Percentiles rank a stretch among this genome's conserved stretches.
phyloP scores from a whole-genome alignment of 768 basidiomycete species.

The Tylopilus rubrobrunneus region DNA sequence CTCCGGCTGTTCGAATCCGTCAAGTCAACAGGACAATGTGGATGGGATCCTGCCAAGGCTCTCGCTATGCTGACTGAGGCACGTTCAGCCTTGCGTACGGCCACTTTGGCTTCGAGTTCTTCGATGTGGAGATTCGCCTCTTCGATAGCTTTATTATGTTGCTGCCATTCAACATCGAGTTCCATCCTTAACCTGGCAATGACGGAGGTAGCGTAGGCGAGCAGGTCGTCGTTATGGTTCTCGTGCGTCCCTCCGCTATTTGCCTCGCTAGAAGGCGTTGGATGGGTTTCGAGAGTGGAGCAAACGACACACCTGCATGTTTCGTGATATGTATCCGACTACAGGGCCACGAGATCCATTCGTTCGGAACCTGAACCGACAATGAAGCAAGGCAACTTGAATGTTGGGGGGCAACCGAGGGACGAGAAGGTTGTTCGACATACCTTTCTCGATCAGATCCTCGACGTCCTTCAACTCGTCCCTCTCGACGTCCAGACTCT shows the following conservation, averaged over 20 bases:
- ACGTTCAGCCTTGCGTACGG: too few species aligned
- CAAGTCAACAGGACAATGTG: too few species aligned
- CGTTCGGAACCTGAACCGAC: slow-evolving; percentile 43
- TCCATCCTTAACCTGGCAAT: slow-evolving; percentile 43
- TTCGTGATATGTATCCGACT: slow-evolving; percentile 39
- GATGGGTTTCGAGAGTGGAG: slow-evolving; percentile 3
- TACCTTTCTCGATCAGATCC: slow-evolving; percentile 58
- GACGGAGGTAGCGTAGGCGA: slow-evolving; percentile 40
- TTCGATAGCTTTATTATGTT: slow-evolving; percentile 38
- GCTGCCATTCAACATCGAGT: slow-evolving; percentile 41
- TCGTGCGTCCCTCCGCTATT: neutral
- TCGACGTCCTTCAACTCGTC: too few species aligned
- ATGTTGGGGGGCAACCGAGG: neutral
- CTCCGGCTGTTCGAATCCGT: too few species aligned
- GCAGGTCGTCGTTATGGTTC: slow-evolving; percentile 25
- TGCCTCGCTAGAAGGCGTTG: slow-evolving; percentile 13
- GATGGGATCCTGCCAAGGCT: too few species aligned
- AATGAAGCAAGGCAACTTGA: neutral
- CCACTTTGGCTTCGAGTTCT: slow-evolving; percentile 35
- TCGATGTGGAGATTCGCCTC: slow-evolving; percentile 40
- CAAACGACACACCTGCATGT: slow-evolving; percentile 41
- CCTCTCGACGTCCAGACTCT: too few species aligned
- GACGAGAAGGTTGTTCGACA: slow-evolving; percentile 13
- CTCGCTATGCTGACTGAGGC: too few species aligned
- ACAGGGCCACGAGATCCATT: slow-evolving; percentile 45